Conservation (phyloP, 495 filamentous ascomycete genomes). For the Xylaria telfairii region DNA sequence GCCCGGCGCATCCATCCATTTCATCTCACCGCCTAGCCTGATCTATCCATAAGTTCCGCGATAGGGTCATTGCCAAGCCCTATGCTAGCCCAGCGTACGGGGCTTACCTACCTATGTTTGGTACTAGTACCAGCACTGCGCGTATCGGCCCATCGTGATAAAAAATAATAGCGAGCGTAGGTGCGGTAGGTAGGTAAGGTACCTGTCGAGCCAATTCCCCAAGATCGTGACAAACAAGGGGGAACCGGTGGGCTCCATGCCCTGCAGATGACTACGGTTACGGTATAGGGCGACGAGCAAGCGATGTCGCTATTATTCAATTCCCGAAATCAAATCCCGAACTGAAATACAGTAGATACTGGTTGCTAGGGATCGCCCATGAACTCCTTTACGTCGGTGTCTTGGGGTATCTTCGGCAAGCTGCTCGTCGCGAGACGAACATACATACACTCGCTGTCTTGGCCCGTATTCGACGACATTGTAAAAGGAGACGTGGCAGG, state of each 20-base stretch:
- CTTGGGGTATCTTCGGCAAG: conserved; percentile 10
- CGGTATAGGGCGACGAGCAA: conserved; percentile 7
- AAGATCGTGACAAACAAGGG: background rate
- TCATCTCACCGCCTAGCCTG: conserved; percentile 20
- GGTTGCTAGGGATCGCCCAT: background rate
- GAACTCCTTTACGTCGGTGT: background rate
- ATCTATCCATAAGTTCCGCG: background rate
- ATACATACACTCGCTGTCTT: background rate
- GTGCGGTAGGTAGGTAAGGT: background rate
- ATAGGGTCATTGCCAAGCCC: conserved; percentile 11
- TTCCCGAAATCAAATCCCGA: conserved; percentile 23
- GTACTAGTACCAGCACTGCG: too few species aligned
- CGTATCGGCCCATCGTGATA: background rate
- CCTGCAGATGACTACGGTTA: conserved; percentile 9
- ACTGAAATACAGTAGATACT: conserved; percentile 11
- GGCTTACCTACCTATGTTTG: too few species aligned
- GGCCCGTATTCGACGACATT: background rate
- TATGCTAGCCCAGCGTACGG: background rate
- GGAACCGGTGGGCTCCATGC: background rate
- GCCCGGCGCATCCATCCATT: background rate
- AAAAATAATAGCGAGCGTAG: background rate
- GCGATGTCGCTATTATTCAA: conserved; percentile 21
- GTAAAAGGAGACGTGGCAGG: background rate
- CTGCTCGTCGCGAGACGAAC: background rate
- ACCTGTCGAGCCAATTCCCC: background rate